A percentile compares a stretch with the other conserved stretches of the same genome.
These are phyloP conservation scores for Phylloporus sp. DNA, from an alignment of 1,284 basidiomycete species.

Conservation along the genomic window DNA sequence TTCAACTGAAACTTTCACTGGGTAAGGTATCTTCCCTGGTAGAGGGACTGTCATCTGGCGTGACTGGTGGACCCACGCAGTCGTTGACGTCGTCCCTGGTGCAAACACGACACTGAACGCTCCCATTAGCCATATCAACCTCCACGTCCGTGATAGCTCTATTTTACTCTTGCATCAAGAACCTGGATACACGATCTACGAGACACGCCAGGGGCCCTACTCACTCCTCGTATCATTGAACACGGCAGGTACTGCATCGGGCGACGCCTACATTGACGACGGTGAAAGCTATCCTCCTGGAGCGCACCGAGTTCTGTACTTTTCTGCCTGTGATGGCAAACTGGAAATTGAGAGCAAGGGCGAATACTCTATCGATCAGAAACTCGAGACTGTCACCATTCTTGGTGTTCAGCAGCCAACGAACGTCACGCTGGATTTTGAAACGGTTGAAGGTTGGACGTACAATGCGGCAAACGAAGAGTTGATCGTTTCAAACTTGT, in stretches of 20 bases:
- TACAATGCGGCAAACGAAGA: conserved; percentile 44
- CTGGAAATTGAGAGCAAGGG: conserved; percentile 52
- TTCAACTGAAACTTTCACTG: background rate
- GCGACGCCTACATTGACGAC: conserved; percentile 64
- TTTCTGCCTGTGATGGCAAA: conserved; percentile 43
- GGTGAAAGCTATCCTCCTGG: conserved; percentile 61
- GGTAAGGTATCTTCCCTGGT: conserved; percentile 71
- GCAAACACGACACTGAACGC: conserved; percentile 52
- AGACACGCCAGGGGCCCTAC: conserved; percentile 56
- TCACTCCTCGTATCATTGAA: conserved; percentile 57
- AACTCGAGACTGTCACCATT: conserved; percentile 55
- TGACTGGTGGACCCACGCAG: conserved; percentile 78
- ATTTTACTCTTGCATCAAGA: conserved; percentile 56
- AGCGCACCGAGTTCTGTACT: conserved; percentile 53
- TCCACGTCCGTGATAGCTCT: conserved; percentile 63
- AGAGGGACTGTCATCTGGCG: conserved; percentile 70
- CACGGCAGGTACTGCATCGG: conserved; percentile 50
- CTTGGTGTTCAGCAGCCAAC: conserved; percentile 52
- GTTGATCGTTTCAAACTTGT: conserved; percentile 42
- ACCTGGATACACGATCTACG: conserved; percentile 58
- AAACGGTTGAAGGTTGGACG: conserved; percentile 41
- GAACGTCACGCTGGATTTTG: conserved; percentile 44
- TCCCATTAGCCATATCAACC: conserved; percentile 73
- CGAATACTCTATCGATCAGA: conserved; percentile 50
- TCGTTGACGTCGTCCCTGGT: conserved; percentile 47